Conservation (phyloP, 352 stramenopile genomes). For the Phytopythium aichiense region DNA sequence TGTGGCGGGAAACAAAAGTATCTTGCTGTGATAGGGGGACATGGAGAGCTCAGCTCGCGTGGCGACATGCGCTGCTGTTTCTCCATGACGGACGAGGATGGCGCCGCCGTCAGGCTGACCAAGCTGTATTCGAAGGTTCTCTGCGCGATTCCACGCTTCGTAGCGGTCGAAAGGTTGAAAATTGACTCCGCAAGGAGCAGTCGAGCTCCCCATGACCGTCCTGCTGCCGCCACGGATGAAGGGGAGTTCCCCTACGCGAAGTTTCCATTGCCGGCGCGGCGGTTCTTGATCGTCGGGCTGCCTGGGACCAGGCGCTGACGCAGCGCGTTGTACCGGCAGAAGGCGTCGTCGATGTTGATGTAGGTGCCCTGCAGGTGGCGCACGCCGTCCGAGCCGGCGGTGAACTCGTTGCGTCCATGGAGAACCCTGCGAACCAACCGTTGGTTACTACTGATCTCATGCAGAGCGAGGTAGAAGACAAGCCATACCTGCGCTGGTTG, state of each 20-base stretch:
- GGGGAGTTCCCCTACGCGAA: slow-evolving; percentile 28
- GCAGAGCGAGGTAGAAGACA: background rate
- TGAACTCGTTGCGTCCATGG: slow-evolving; percentile 77
- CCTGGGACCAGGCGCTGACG: slow-evolving; percentile 44
- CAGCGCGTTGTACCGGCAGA: slow-evolving; percentile 81
- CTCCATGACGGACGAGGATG: background rate
- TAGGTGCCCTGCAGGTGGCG: slow-evolving; percentile 85
- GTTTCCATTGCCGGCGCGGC: slow-evolving; percentile 66
- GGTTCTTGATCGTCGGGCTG: slow-evolving; percentile 49
- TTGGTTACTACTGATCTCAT: background rate
- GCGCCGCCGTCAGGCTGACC: background rate
- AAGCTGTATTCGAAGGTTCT: background rate
- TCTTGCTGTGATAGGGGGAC: background rate
- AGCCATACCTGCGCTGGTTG: slow-evolving; percentile 63
- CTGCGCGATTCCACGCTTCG: background rate
- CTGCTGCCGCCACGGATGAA: background rate
- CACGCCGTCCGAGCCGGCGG: slow-evolving; percentile 55
- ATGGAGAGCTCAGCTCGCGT: background rate
- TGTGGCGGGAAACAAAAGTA: slow-evolving; percentile 6
- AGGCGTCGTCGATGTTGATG: slow-evolving; percentile 84
- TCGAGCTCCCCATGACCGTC: background rate
- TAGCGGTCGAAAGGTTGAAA: background rate
- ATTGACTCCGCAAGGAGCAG: background rate
- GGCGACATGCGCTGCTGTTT: background rate
- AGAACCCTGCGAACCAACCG: slow-evolving; percentile 32